Conservation (phyloP, 2,329 filamentous ascomycete species). For the Iodosphaeria phyllophila region DNA sequence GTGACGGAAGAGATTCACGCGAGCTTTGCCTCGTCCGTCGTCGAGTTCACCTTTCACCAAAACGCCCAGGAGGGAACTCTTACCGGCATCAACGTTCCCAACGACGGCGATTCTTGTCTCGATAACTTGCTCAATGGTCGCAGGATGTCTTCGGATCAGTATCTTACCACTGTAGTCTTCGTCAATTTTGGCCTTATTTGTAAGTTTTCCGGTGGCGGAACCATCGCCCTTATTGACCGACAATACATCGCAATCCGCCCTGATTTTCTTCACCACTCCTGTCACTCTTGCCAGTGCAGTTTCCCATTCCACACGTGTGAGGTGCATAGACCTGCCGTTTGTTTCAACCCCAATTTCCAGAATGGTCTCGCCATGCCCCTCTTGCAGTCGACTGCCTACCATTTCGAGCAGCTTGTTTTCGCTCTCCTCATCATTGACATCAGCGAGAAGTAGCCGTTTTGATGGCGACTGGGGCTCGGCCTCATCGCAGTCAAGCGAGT, state of each 20-base stretch:
- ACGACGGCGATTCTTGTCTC: conserved; percentile 95
- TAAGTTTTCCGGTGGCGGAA: conserved; percentile 17
- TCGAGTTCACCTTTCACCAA: conserved; percentile 90
- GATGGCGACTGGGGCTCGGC: conserved; percentile 46
- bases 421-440: conserved; percentile 40
- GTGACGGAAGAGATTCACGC: conserved; percentile 90
- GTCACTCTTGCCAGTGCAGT: conserved; percentile 46
- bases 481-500: conserved; percentile 55
- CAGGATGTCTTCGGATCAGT: conserved; percentile 58
- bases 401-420: conserved; percentile 44
- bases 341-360: conserved; percentile 89
- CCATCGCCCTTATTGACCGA: conserved; percentile 74
- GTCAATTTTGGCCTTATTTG: conserved; percentile 37
- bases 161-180: conserved; percentile 71
- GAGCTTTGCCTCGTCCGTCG: conserved; percentile 81
- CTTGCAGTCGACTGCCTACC: conserved; percentile 50
- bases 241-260: conserved; percentile 63
- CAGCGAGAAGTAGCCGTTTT: conserved; percentile 55
- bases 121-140: conserved; percentile 68
- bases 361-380: conserved; percentile 75
- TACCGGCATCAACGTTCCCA: conserved; percentile 92
- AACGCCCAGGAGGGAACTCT: conserved; percentile 89
- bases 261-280: conserved; percentile 41
- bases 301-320: conserved; percentile 60
- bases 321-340: conserved; percentile 66